These are phyloP conservation scores for peach (Prunus persica) DNA, from an alignment of 306 rosid genomes.

Conservation along the genomic window DNA sequence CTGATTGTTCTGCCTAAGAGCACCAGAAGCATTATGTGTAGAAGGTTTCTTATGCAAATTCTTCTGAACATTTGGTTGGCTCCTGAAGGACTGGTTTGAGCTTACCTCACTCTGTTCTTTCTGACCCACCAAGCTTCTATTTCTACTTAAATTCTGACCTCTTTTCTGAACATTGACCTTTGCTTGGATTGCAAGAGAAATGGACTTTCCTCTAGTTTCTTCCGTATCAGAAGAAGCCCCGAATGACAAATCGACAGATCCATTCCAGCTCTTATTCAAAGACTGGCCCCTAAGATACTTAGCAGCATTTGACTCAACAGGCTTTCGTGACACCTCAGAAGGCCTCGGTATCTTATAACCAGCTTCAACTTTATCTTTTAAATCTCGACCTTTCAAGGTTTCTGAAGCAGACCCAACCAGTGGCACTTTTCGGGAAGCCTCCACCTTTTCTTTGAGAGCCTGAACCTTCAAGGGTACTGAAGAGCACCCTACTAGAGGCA, in stretches of 20 bases:
- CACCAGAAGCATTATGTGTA: conserved; percentile 40
- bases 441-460: conserved; percentile 69
- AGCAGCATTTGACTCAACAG: conserved; percentile 68
- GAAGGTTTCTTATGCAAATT: conserved; percentile 52
- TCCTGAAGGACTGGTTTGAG: conserved; percentile 47
- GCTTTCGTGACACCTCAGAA: conserved; percentile 53
- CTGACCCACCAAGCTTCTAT: conserved; percentile 45
- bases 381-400: conserved; percentile 48
- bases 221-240: conserved; percentile 41
- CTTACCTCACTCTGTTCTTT: conserved; percentile 60
- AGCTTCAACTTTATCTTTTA: conserved; percentile 57
- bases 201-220: conserved; percentile 69
- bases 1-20: conserved; percentile 81
- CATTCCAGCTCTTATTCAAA: conserved; percentile 89
- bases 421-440: conserved; percentile 58
- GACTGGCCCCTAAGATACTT: conserved; percentile 80
- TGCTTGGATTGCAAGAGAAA: conserved; percentile 96
- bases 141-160: conserved; percentile 53
- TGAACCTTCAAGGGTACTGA: conserved; percentile 66
- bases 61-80: conserved; percentile 45
- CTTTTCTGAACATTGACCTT: conserved; percentile 93
- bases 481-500: conserved; percentile 53
- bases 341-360: conserved; percentile 46
- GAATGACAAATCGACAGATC: conserved; percentile 56
- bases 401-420: conserved; percentile 52